These are phyloP conservation scores for Microcyclospora tardicrescens DNA, from an alignment of 2,329 filamentous ascomycete genomes.

Conservation along the genomic window DNA sequence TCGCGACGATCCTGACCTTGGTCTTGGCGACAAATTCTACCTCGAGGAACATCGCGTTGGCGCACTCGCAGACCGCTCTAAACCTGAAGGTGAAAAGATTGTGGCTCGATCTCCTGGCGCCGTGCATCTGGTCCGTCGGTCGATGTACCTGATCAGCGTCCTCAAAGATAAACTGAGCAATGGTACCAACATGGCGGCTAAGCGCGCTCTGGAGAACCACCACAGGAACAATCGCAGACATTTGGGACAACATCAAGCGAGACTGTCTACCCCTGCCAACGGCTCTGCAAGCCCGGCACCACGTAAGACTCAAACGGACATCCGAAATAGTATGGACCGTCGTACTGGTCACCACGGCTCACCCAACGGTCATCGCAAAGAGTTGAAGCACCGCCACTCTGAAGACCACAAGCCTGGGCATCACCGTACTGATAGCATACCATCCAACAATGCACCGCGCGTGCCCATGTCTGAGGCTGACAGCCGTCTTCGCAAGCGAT, in stretches of 20 bases:
- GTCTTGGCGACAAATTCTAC: conserved; percentile 82
- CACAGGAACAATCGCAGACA: conserved; percentile 88
- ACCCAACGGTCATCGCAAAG: conserved; percentile 32
- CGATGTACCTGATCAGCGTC: conserved; percentile 92
- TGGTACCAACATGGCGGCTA: conserved; percentile 56
- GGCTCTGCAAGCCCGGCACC: conserved; percentile 62
- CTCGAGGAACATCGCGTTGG: conserved; percentile 96
- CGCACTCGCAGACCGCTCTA: conserved; percentile 84
- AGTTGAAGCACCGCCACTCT: conserved; percentile 42
- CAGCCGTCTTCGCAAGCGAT: conserved; percentile 38
- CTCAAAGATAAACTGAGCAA: conserved; percentile 65
- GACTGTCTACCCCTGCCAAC: conserved; percentile 42
- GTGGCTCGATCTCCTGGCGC: conserved; percentile 85
- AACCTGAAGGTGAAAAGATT: conserved; percentile 54
- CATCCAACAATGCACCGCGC: conserved; percentile 23
- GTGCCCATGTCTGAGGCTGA: conserved; percentile 31
- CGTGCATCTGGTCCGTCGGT: conserved; percentile 86
- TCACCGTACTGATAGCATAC: conserved; percentile 27
- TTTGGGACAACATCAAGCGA: conserved; percentile 41
- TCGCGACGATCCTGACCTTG: conserved; percentile 77
- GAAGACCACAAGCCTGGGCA: conserved; percentile 28
- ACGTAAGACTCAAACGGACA: conserved; percentile 24
- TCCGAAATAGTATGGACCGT: conserved; percentile 25
- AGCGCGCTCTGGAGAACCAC: conserved; percentile 77
- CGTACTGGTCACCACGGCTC: conserved; percentile 26